These are phyloP conservation scores for Cystobasidium sp. DNA, from an alignment of 1,284 basidiomycete species.

Conservation along the genomic window DNA sequence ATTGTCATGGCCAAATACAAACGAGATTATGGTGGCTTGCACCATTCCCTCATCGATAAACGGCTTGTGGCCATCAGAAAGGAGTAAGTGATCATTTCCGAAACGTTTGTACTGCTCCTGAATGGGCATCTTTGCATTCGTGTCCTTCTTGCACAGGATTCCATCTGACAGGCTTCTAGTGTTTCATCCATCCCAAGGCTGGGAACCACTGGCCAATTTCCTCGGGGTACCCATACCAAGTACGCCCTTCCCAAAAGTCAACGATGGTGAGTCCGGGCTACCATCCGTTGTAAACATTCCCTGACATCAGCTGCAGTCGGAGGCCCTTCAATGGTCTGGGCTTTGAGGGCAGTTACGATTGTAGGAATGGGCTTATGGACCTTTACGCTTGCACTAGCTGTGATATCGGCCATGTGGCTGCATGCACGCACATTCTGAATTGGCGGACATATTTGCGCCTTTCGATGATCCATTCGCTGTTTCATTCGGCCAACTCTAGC, in stretches of 20 bases:
- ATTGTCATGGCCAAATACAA: background rate
- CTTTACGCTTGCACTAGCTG: background rate
- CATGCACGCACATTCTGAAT: background rate
- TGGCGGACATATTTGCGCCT: background rate
- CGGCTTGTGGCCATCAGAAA: background rate
- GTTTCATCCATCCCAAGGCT: slow-evolving; percentile 6
- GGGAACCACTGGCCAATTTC: slow-evolving; percentile 9
- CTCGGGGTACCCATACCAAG: background rate
- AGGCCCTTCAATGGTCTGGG: slow-evolving; percentile 17
- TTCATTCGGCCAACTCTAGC: too few species aligned
- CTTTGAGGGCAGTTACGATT: background rate
- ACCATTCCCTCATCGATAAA: background rate
- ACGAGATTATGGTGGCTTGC: slow-evolving; percentile 16
- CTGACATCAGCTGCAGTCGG: background rate
- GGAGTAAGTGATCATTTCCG: background rate
- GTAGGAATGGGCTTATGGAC: slow-evolving; percentile 8
- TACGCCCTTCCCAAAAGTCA: slow-evolving; percentile 4
- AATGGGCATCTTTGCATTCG: background rate
- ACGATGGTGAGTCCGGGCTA: slow-evolving; percentile 4
- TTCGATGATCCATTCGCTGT: too few species aligned
- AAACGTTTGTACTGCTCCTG: background rate
- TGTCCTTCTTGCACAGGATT: background rate
- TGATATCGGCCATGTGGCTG: background rate
- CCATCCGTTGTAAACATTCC: background rate
- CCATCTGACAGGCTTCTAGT: slow-evolving; percentile 13